Conservation (phyloP, 345 rosid species). For the Citrus reticulata region DNA sequence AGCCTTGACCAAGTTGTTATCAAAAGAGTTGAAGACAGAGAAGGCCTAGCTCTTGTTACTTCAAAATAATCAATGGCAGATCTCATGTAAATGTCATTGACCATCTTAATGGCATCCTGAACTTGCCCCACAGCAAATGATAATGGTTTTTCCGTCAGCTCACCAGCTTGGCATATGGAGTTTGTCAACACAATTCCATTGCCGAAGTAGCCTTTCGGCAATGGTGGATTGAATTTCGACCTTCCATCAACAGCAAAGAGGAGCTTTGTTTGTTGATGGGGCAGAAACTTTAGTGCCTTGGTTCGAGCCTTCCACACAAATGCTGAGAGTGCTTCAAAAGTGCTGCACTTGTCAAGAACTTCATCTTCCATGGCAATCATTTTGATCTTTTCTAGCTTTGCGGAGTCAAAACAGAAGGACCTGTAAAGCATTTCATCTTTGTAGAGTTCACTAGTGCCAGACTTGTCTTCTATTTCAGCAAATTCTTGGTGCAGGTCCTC, state of each 20-base stretch:
- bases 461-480: constrained; percentile 57
- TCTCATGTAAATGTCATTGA: constrained; percentile 79
- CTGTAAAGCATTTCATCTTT: constrained; percentile 48
- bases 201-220: constrained; percentile 85
- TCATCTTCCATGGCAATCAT: constrained; percentile 48
- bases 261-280: constrained; percentile 73
- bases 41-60: constrained; percentile 76
- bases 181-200: constrained; percentile 85
- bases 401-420: constrained; percentile 71
- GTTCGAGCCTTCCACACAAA: constrained; percentile 88
- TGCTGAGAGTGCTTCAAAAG: constrained; percentile 78
- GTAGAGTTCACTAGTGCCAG: constrained; percentile 44
- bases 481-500: constrained; percentile 64
- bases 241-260: constrained; percentile 88
- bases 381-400: constrained; percentile 66
- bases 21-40: constrained; percentile 73
- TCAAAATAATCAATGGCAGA: constrained; percentile 95
- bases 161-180: constrained; percentile 62
- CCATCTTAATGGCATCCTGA: constrained; percentile 70
- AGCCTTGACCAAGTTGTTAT: constrained; percentile 91
- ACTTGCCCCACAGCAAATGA: constrained; percentile 61
- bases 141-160: constrained; percentile 54
- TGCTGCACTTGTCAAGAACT: constrained; percentile 50
- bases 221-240: constrained; percentile 66
- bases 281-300: constrained; percentile 54